A percentile compares a stretch with the other conserved stretches of the same genome.
phyloP scores from a whole-genome alignment of 495 filamentous ascomycete species.

The Aspergillus leporis region DNA sequence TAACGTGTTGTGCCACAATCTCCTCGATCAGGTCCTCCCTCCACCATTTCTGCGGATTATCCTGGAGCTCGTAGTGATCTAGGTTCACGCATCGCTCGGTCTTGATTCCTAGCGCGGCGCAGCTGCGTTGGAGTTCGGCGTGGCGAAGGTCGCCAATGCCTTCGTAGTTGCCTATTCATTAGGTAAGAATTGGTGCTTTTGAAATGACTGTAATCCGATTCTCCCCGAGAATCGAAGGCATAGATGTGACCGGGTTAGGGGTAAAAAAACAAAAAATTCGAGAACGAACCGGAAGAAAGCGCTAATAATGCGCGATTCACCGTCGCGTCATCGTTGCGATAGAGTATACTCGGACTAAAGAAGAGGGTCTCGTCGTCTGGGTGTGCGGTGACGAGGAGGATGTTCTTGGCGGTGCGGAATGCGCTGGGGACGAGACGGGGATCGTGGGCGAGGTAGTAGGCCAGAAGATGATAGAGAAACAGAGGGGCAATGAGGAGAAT shows the following conservation, averaged over 20 bases:
- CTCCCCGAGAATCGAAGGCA: no score
- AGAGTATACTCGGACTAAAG: conserved; percentile 13
- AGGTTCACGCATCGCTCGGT: conserved; percentile 9
- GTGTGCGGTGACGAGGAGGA: conserved; percentile 16
- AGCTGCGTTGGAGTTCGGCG: conserved; percentile 9
- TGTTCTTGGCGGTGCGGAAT: conserved; percentile 10
- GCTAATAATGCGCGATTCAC: conserved; percentile 7
- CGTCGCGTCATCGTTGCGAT: not conserved
- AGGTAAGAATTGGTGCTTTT: not conserved
- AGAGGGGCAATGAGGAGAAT: not conserved
- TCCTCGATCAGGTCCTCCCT: conserved; percentile 10
- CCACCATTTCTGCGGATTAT: conserved; percentile 16
- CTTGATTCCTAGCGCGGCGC: conserved; percentile 8
- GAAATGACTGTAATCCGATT: no score
- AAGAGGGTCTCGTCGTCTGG: conserved; percentile 18
- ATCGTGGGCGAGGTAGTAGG: conserved; percentile 13
- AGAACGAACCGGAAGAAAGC: conserved; percentile 6
- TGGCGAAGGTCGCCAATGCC: conserved; percentile 6
- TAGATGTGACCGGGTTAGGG: no score
- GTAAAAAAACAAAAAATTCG: not conserved
- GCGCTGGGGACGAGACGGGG: conserved; percentile 8
- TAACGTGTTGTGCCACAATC: conserved; percentile 7
- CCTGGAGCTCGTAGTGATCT: conserved; percentile 12
- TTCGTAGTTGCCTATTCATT: conserved; percentile 10
- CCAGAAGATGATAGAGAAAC: conserved; percentile 10